Percentiles rank a stretch among this genome's conserved stretches.
phyloP scores from a whole-genome alignment of 352 stramenopile genomes.

The Aphanomyces stellatus region DNA sequence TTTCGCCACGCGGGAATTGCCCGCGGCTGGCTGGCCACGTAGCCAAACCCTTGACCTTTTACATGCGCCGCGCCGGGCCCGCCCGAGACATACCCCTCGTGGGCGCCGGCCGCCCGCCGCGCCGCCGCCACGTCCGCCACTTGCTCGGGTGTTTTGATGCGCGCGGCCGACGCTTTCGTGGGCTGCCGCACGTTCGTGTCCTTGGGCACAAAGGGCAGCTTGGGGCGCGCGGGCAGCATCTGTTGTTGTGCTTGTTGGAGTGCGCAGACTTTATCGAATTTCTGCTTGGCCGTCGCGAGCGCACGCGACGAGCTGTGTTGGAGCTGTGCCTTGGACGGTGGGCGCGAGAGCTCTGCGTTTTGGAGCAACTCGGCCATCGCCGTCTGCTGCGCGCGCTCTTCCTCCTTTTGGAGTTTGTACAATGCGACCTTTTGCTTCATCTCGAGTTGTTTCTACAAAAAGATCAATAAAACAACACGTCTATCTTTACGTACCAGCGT shows the following conservation, averaged over 20 bases:
- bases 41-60: constrained; percentile 14
- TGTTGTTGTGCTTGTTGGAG: not conserved
- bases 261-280: not conserved
- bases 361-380: not conserved
- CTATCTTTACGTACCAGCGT: not conserved
- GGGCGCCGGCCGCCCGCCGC: not conserved
- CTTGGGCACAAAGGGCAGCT: not conserved
- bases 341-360: not conserved
- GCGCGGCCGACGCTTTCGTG: constrained; percentile 5
- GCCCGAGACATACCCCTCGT: not conserved
- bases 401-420: constrained; percentile 69
- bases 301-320: not conserved
- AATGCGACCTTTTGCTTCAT: constrained; percentile 69
- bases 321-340: constrained; percentile 17
- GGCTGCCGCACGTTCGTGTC: not conserved
- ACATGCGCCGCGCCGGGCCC: not conserved
- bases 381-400: constrained; percentile 31
- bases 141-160: constrained; percentile 3
- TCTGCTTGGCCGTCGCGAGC: not conserved
- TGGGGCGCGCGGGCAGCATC: not conserved
- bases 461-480: not conserved
- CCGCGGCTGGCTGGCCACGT: constrained; percentile 14
- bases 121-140: not conserved
- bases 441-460: constrained; percentile 43
- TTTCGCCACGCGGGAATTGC: not conserved